Conservation (phyloP, 1,284 basidiomycete species). For the Fomes fomentarius region DNA sequence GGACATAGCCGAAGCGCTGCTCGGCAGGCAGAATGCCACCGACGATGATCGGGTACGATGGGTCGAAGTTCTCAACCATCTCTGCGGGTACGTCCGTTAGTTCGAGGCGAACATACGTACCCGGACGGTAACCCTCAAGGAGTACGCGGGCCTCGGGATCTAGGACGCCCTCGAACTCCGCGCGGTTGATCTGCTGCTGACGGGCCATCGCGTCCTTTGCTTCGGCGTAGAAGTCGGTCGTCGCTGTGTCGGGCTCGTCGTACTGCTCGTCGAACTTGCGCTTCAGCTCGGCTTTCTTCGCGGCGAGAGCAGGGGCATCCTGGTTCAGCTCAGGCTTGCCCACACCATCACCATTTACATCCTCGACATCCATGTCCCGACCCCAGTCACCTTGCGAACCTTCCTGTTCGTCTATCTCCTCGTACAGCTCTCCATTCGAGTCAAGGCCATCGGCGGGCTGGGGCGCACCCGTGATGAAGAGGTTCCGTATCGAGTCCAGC, state of each 20-base stretch:
- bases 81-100: constrained; percentile 86
- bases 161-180: constrained; percentile 80
- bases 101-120: constrained; percentile 94
- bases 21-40: constrained; percentile 93
- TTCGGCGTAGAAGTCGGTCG: constrained; percentile 87
- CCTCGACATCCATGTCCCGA: constrained; percentile 42
- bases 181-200: constrained; percentile 84
- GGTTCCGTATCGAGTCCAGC: constrained; percentile 83
- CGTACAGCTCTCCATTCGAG: constrained; percentile 33
- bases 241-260: constrained; percentile 82
- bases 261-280: constrained; percentile 97
- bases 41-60: constrained; percentile 87
- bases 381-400: constrained; percentile 29
- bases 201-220: constrained; percentile 92
- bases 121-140: constrained; percentile 91
- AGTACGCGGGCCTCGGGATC: constrained; percentile 80
- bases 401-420: constrained; percentile 44
- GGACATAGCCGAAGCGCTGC: constrained; percentile 91
- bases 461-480: constrained; percentile 86
- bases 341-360: constrained; percentile 47
- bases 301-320: constrained; percentile 62
- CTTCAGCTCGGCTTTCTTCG: constrained; percentile 92
- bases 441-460: constrained; percentile 29
- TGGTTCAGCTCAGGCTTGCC: constrained; percentile 9
- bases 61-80: constrained; percentile 93